Evolutionary conservation across 768 basidiomycete species (phyloP), one percentile per base, ranked within the genome.

Genomic region (Filobasidium floriforme): DNA sequence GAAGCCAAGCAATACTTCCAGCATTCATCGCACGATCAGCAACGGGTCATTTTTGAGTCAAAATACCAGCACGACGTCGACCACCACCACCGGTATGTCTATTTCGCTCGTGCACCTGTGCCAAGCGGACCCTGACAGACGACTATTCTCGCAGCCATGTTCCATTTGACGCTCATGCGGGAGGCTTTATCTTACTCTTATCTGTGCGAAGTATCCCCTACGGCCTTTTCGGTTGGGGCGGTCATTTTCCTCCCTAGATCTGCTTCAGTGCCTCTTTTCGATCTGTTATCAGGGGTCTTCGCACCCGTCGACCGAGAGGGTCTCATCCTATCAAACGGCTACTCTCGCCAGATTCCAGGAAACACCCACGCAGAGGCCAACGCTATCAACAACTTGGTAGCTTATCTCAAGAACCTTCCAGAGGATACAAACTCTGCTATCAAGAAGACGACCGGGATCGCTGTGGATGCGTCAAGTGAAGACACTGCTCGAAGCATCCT

Each of bases 301-400:
- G 57, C 44, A 12, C 61, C 18, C 15, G 54, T 29, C 15, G 63
- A 46, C 11, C 29, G 46, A 41, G 37, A 61, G 14, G 60, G 77
- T 3, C 79, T 85, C 63, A 79, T 89, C 54, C 78, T 98, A 41
- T 81, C 90, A 14, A 86, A 86, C 1, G 92, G 92, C 19, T 92
- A 87, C 80, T 97, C 93, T 28, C 84, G 96, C 73, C 92, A 97
- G 75, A 82, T 97, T 0, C 74, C 74, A 14, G 94, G 93, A 62
- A 98, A 98, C 75, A 97, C 94, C 2, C 94, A 99, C 77, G 94
- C 93, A 12, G 94, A 99, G 80, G 91, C 92, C 26, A 94, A 94
- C 76, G 92, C 93, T 1, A 80, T 99, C 62, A 75, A 84, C 49
- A 96, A 97, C 73, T 84, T 86, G 6, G 77, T 76, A 18, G 52